A percentile compares a stretch with the other conserved stretches of the same genome.
These are phyloP conservation scores for Schwanniomyces yamadae DNA, from an alignment of 805 yeast species.

Conservation along the genomic window DNA sequence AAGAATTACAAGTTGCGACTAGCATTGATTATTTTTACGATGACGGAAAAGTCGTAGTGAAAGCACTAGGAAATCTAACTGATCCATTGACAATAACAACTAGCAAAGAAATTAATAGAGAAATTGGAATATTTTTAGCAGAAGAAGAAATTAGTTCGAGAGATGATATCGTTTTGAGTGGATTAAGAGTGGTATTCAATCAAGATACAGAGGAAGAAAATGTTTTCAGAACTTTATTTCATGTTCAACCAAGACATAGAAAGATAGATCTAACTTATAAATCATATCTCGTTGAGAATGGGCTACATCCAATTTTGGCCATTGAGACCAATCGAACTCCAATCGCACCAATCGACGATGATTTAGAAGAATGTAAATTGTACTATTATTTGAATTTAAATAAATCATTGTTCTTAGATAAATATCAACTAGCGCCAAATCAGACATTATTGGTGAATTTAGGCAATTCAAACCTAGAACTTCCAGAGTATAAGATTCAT, in stretches of 20 bases:
- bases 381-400: conserved; percentile 33
- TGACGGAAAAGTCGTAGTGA: conserved; percentile 10
- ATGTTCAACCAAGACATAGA: conserved; percentile 41
- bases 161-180: conserved; percentile 38
- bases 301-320: conserved; percentile 37
- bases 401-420: conserved; percentile 36
- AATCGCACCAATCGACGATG: conserved; percentile 19
- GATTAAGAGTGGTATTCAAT: conserved; percentile 31
- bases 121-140: conserved; percentile 36
- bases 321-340: conserved; percentile 10
- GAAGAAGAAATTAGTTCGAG: conserved; percentile 24
- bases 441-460: conserved; percentile 22
- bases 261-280: not conserved
- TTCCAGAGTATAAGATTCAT: conserved; percentile 35
- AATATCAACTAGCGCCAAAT: conserved; percentile 32
- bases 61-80: conserved; percentile 7
- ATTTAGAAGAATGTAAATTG: conserved; percentile 28
- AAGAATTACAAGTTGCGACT: conserved; percentile 1
- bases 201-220: conserved; percentile 10
- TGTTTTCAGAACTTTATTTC: conserved; percentile 38
- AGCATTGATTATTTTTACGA: conserved; percentile 12
- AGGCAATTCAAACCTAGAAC: conserved; percentile 38
- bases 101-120: conserved; percentile 16
- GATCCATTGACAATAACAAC: not conserved
- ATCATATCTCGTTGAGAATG: conserved; percentile 20